phyloP scores from a whole-genome alignment of 495 filamentous ascomycete genomes.

The Tuber magnatum region DNA sequence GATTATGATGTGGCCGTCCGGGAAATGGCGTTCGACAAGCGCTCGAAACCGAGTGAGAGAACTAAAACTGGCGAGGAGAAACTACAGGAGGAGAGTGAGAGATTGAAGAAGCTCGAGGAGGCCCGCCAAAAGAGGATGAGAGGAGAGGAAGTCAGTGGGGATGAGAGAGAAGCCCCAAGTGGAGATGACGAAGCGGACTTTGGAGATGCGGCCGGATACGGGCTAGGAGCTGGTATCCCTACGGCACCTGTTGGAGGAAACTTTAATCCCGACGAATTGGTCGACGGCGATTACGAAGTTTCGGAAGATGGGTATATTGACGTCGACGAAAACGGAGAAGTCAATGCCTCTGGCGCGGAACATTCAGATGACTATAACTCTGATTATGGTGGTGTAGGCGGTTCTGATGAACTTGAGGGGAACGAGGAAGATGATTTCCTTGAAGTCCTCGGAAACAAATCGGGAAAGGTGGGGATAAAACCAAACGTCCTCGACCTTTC shows the following conservation, averaged over 20 bases:
- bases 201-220: conserved; percentile 50
- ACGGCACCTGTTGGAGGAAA: conserved; percentile 45
- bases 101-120: conserved; percentile 71
- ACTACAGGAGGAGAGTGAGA: conserved; percentile 62
- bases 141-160: conserved; percentile 52
- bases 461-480: conserved; percentile 27
- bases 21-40: conserved; percentile 71
- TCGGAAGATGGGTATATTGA: conserved; percentile 45
- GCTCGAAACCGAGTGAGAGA: conserved; percentile 73
- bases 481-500: conserved; percentile 4
- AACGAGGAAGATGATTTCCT: conserved; percentile 62
- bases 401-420: conserved; percentile 52
- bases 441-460: conserved; percentile 46
- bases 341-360: conserved; percentile 58
- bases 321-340: conserved; percentile 78
- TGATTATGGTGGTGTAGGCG: conserved; percentile 51
- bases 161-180: conserved; percentile 41
- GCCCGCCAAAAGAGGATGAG: conserved; percentile 66
- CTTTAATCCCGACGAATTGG: conserved; percentile 44
- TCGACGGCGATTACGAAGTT: conserved; percentile 48
- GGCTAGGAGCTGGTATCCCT: conserved; percentile 52
- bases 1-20: conserved; percentile 73
- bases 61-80: conserved; percentile 90
- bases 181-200: conserved; percentile 46
- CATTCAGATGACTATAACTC: conserved; percentile 45